These are phyloP conservation scores for Prunus salicina DNA, from an alignment of 306 rosid genomes.

Conservation along the genomic window DNA sequence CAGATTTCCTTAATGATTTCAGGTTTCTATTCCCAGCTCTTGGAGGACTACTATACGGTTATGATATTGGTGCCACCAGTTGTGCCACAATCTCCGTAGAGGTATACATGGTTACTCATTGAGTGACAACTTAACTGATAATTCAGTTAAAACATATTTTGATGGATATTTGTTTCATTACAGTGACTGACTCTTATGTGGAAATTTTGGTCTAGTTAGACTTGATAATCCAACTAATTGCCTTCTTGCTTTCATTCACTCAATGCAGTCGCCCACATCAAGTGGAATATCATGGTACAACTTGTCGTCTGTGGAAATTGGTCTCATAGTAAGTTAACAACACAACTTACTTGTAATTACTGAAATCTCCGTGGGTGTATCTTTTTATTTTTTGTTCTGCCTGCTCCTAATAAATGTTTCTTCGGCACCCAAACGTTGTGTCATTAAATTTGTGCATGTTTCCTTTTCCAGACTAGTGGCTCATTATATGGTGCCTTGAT, in stretches of 20 bases:
- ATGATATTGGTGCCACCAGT: slow-evolving; percentile 92
- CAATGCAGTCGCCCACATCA: slow-evolving; percentile 64
- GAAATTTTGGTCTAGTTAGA: not conserved
- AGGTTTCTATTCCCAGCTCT: slow-evolving; percentile 95
- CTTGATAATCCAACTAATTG: not conserved
- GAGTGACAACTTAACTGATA: not conserved
- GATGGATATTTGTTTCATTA: not conserved
- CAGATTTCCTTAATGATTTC: slow-evolving; percentile 26
- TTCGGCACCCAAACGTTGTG: not conserved
- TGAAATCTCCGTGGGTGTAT: slow-evolving; percentile 13
- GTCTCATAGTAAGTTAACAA: slow-evolving; percentile 75
- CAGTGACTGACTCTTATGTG: not conserved
- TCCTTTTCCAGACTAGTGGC: slow-evolving; percentile 86
- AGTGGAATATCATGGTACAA: slow-evolving; percentile 90
- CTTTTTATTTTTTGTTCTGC: not conserved
- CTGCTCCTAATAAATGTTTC: not conserved
- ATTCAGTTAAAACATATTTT: not conserved
- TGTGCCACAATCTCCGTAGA: slow-evolving; percentile 70
- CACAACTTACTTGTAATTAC: slow-evolving; percentile 15
- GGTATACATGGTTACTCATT: slow-evolving; percentile 41
- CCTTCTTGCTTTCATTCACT: slow-evolving; percentile 13
- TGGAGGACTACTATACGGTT: slow-evolving; percentile 90
- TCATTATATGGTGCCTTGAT: slow-evolving; percentile 92
- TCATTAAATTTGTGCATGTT: slow-evolving; percentile 11
- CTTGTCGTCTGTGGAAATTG: slow-evolving; percentile 72